Evolutionary conservation across 257 asterid species (phyloP).

Genomic region (Fraxinus pennsylvanica): DNA sequence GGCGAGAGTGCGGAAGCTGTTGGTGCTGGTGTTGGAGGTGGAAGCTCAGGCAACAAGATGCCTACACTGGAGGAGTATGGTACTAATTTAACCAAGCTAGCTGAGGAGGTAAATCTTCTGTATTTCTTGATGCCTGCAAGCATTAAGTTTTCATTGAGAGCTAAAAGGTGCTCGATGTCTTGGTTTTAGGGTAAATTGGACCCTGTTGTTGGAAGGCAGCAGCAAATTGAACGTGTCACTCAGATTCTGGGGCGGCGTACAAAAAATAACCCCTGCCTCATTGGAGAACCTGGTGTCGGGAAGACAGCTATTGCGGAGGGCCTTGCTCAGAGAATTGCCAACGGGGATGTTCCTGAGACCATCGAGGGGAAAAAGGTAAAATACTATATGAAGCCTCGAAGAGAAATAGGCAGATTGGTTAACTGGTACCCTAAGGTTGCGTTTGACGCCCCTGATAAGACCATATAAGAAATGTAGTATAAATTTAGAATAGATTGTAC

Average conservation of each 20-base stretch:
- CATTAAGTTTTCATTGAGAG: not conserved
- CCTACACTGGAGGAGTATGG: slow-evolving; percentile 56
- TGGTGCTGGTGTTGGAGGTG: slow-evolving; percentile 49
- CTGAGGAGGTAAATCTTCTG: slow-evolving; percentile 25
- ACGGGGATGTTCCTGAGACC: slow-evolving; percentile 35
- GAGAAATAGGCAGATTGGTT: not conserved
- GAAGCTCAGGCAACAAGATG: slow-evolving; percentile 48
- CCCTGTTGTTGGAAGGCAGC: slow-evolving; percentile 48
- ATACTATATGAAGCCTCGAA: not conserved
- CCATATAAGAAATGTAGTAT: too few relatives aligned
- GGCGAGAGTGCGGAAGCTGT: slow-evolving; percentile 54
- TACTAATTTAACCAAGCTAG: slow-evolving; percentile 34
- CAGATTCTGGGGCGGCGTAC: slow-evolving; percentile 45
- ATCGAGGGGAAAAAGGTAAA: slow-evolving; percentile 40
- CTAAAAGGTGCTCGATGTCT: not conserved
- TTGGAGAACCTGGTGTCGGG: slow-evolving; percentile 54
- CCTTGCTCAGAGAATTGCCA: slow-evolving; percentile 36
- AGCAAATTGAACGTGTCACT: slow-evolving; percentile 39
- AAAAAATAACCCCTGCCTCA: slow-evolving; percentile 41
- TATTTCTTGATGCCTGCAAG: not conserved
- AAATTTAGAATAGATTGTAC: too few relatives aligned
- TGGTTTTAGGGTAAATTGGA: slow-evolving; percentile 38
- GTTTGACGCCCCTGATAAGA: too few relatives aligned
- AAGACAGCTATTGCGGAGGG: slow-evolving; percentile 51
- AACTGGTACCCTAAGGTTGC: not conserved